A percentile compares a stretch with the other conserved stretches of the same genome.
phyloP scores from a whole-genome alignment of 164 flowering plant species.

The Euptelea pleiosperma region DNA sequence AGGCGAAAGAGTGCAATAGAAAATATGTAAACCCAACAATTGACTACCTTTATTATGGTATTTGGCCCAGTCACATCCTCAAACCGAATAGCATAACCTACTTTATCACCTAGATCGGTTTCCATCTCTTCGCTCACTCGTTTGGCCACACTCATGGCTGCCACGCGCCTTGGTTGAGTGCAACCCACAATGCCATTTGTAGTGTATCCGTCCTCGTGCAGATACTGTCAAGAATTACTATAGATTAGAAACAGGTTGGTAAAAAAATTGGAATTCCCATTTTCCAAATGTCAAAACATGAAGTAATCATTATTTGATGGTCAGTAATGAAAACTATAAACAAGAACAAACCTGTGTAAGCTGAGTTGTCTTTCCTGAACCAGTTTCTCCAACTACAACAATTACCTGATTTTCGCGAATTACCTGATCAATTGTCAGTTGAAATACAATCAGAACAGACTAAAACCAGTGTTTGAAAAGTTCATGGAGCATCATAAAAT shows the following conservation, averaged over 20 bases:
- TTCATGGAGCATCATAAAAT: neutral
- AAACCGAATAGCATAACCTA: conserved; percentile 96
- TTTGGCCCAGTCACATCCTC: conserved; percentile 93
- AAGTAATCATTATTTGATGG: neutral
- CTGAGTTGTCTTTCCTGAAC: conserved; percentile 97
- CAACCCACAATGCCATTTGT: conserved; percentile 77
- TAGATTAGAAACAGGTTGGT: conserved; percentile 4
- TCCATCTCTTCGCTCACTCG: conserved; percentile 99
- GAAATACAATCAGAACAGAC: conserved; percentile 1
- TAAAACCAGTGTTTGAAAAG: neutral
- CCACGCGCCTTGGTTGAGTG: conserved; percentile 99
- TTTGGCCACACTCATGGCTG: conserved; percentile 99
- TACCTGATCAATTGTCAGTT: conserved; percentile 37
- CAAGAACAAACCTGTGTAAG: conserved; percentile 70
- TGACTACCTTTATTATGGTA: conserved; percentile 76
- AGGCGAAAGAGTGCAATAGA: neutral
- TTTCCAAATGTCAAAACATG: neutral
- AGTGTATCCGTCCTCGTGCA: conserved; percentile 91
- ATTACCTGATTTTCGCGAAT: conserved; percentile 93
- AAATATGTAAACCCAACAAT: conserved; percentile 2
- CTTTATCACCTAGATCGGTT: conserved; percentile 82
- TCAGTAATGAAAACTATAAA: neutral
- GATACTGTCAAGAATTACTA: conserved; percentile 55
- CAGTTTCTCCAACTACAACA: conserved; percentile 97
- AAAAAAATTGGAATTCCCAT: neutral